phyloP scores from a whole-genome alignment of 2,329 filamentous ascomycete species.

The Trichoderma sp. region DNA sequence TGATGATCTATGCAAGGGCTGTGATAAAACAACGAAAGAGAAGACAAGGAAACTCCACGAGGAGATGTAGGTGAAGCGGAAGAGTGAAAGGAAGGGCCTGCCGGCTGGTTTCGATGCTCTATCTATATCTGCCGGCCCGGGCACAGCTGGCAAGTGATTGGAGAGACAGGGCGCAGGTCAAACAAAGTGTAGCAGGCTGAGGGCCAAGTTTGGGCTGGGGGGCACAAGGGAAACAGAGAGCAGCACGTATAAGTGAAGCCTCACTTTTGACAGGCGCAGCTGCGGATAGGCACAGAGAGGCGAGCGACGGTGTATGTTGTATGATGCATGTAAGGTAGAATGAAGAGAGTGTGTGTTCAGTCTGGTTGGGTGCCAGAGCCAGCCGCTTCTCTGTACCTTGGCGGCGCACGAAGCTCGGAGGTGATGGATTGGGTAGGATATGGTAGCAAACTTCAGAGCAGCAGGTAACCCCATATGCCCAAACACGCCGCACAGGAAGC shows the following conservation, averaged over 20 bases:
- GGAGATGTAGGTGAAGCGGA: background rate
- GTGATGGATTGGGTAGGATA: background rate
- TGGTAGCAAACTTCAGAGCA: background rate
- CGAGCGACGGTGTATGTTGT: background rate
- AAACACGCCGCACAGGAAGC: background rate
- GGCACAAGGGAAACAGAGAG: background rate
- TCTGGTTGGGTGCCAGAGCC: too few species aligned
- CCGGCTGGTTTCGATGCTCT: background rate
- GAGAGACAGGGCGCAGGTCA: background rate
- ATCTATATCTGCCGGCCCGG: constrained; percentile 13
- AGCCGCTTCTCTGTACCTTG: constrained; percentile 3
- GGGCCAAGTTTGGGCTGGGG: background rate
- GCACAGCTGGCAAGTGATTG: constrained; percentile 1
- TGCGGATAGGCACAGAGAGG: background rate
- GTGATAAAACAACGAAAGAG: background rate
- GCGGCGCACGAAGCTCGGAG: background rate
- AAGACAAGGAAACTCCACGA: background rate
- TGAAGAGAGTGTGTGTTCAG: too few species aligned
- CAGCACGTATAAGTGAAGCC: constrained; percentile 1
- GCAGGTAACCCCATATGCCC: background rate
- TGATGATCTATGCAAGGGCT: background rate
- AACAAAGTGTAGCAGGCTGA: background rate
- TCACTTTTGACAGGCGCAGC: constrained; percentile 10
- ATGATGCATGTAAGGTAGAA: background rate
- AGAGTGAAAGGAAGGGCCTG: constrained; percentile 1